A percentile compares a stretch with the other conserved stretches of the same genome.
phyloP scores from a whole-genome alignment of 257 asterid species.

The Ligustrum vulgare region DNA sequence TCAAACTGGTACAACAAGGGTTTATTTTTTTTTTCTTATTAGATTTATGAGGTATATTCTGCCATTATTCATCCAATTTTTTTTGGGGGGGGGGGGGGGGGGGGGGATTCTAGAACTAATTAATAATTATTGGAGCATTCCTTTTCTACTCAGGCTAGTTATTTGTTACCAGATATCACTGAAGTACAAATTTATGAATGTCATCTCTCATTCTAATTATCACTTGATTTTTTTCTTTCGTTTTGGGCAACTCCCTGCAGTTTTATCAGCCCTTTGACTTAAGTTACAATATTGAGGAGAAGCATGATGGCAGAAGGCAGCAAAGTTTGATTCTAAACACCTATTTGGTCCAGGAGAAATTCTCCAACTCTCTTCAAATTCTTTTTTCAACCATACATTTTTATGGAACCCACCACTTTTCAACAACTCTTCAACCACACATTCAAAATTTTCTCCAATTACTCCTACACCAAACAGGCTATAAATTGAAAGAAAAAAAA shows the following conservation, averaged over 20 bases:
- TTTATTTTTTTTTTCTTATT: constrained; percentile 11
- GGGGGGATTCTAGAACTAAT: neutral
- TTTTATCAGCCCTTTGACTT: neutral
- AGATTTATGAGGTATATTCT: neutral
- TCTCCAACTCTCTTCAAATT: too few species aligned
- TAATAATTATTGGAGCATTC: neutral
- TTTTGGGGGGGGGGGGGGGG: too few species aligned
- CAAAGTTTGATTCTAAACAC: neutral
- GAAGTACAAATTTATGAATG: neutral
- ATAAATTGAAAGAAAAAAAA: neutral
- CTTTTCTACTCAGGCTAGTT: neutral
- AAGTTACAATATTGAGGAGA: neutral
- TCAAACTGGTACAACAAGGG: constrained; percentile 46
- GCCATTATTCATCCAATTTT: neutral
- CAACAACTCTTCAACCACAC: too few species aligned
- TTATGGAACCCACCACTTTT: too few species aligned
- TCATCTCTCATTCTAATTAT: neutral
- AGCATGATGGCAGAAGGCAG: neutral
- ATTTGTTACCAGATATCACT: neutral
- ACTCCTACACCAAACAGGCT: too few species aligned
- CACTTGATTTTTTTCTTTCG: neutral
- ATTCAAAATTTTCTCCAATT: too few species aligned
- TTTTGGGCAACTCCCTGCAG: neutral
- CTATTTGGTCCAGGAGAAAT: too few species aligned
- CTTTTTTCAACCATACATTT: too few species aligned